Evolutionary conservation across 495 filamentous ascomycete genomes (phyloP).

Genomic region (Neurospora africana): DNA sequence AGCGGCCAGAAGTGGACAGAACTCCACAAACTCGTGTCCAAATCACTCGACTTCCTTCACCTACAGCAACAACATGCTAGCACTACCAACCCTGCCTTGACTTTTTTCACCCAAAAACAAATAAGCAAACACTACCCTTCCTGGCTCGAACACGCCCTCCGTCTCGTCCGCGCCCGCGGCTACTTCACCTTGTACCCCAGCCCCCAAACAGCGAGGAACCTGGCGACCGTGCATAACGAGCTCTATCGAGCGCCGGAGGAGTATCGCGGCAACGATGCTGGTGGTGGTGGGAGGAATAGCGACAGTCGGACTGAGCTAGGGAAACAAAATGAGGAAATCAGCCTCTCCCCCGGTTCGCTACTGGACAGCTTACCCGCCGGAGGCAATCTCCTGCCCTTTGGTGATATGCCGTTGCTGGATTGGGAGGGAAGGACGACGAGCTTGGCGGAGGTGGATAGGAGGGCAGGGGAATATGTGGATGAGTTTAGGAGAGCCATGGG

Average conservation of each 20-base stretch:
- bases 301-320: background rate
- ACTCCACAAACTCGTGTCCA: slow-evolving; percentile 61
- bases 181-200: slow-evolving; percentile 69
- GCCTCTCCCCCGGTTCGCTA: slow-evolving; percentile 19
- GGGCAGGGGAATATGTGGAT: slow-evolving; percentile 28
- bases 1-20: slow-evolving; percentile 77
- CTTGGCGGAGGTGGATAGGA: slow-evolving; percentile 22
- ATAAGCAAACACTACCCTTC: slow-evolving; percentile 56
- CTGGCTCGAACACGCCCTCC: slow-evolving; percentile 67
- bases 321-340: slow-evolving; percentile 12
- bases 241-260: slow-evolving; percentile 63
- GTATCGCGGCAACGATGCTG: slow-evolving; percentile 17
- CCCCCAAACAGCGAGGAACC: slow-evolving; percentile 32
- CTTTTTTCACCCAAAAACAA: slow-evolving; percentile 34
- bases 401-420: slow-evolving; percentile 27
- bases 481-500: slow-evolving; percentile 29
- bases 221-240: slow-evolving; percentile 66
- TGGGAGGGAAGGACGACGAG: slow-evolving; percentile 30
- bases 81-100: slow-evolving; percentile 7
- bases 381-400: slow-evolving; percentile 25
- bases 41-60: slow-evolving; percentile 38
- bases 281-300: background rate
- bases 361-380: slow-evolving; percentile 28
- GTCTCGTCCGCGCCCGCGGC: slow-evolving; percentile 58
- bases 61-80: slow-evolving; percentile 3